Base-by-base conservation (phyloP, 1,284 basidiomycete species). In the Pascua sp. region DNA sequence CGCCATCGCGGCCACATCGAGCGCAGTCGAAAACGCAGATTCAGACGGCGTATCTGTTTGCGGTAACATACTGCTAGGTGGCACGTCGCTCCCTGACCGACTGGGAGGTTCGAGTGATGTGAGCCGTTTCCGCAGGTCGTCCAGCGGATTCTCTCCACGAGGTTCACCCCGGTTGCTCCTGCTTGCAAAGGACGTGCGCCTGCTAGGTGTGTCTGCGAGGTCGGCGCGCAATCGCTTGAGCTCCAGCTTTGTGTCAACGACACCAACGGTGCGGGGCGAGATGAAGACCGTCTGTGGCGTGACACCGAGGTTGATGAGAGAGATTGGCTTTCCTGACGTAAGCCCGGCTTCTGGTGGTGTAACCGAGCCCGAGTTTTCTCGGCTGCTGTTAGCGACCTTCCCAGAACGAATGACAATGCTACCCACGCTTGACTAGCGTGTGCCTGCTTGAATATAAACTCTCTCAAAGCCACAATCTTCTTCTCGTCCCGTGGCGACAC, bases 221-320 rank as follows among this genome's bases (percentile, higher is more conserved):
- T 69, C 61, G 11, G 69, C 69, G n/a, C 70, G 67, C 4, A 76
- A 53, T 13, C 70, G 67, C 41, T 59, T 55, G 4, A 71, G 57
- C 50, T 72, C 70, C 36, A 67, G 62, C 52, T 69, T 69, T 2
- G 65, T 61, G 47, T 76, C 72, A 17, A 70, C 65, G n/a, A 62
- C 52, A 8, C 68, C 69, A 15, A 76, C 56, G 0, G 71, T 75
- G 2, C 72, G 67, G 3, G 78, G 76, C 17, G 86, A 90, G 65
- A 98, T 82, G 77, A 99, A 98, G 18, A 98, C 89, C 0, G 94
- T 98, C 61, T 92, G 91, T 7, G 92, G 92, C 0, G 93, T 90
- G n/a, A 97, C 88, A 4, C 88, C 86, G 44, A 94, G 83, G 70
- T 90, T 84, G 10, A 85, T 82, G 67, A 87, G 86, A 5, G 89